Base-by-base conservation (phyloP, 1,139 yeast genomes). In the Debaryomyces sp. region DNA sequence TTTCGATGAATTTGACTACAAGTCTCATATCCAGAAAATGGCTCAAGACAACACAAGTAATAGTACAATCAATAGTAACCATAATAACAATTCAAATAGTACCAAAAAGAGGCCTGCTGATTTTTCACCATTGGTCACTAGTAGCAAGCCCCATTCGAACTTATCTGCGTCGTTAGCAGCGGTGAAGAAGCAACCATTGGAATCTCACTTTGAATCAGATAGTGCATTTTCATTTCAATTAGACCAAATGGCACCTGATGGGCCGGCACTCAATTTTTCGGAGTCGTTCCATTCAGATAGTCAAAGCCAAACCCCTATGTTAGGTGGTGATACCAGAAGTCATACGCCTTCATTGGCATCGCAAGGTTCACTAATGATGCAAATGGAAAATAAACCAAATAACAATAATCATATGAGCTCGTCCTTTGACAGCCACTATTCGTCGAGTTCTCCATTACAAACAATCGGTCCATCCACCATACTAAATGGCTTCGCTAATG, bases 11-110 rank as follows among this genome's bases (percentile, higher is more conserved):
- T 85, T 85, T 57, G 87, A 84, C 62, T 85, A 85, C 57, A 81
- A 84, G 17, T 87, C 87, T 13, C 89, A 85, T 59, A 84, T 85
- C 32, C 77, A 81, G 54, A 77, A 75, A 52, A 78, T 83, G 62
- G 83, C 85, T 26, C 77, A 75, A 55, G 46, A 72, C 44, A 72
- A 49, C 21, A 32, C 41, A 22, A 43, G 13, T 9, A 17, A 26
- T 17, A 35, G 38, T 10, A 32, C 36, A 13, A 10, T 22, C 50
- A 48, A 43, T 52, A 38, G 43, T 24, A 17, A 10, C 37, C 6
- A n/a, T 9, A 35, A 35, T 21, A 35, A 8, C 26, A 49, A 53
- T n/a, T 40, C 38, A 47, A 35, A 51, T 44, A 48, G 53, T 36
- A 45, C 54, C 26, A 66, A 62, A 51, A 70, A 69, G 49, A 53